Conservation (phyloP, 352 stramenopile genomes). For the Saprolegnia diclina region DNA sequence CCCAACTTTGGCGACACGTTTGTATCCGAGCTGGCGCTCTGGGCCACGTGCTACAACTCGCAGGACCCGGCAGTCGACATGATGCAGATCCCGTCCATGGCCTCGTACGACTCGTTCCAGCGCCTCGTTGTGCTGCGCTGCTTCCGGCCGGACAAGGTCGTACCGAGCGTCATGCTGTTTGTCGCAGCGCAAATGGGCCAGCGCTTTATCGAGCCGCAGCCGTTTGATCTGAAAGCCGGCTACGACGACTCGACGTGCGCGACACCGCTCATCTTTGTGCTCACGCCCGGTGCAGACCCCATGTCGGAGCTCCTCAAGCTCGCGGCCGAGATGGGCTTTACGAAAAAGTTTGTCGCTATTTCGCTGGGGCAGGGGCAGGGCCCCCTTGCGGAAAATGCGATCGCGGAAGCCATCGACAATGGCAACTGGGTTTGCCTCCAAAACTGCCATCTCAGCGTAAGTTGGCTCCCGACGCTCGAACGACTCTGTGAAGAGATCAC, state of each 20-base stretch:
- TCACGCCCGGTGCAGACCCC: slow-evolving; percentile 91
- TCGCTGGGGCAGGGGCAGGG: slow-evolving; percentile 93
- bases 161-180: slow-evolving; percentile 88
- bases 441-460: slow-evolving; percentile 94
- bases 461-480: slow-evolving; percentile 92
- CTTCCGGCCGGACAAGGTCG: slow-evolving; percentile 89
- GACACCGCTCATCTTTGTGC: slow-evolving; percentile 94
- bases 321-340: slow-evolving; percentile 86
- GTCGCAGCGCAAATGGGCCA: slow-evolving; percentile 85
- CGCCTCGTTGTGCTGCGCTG: slow-evolving; percentile 87
- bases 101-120: slow-evolving; percentile 79
- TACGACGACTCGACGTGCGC: slow-evolving; percentile 91
- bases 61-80: slow-evolving; percentile 74
- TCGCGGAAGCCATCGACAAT: slow-evolving; percentile 89
- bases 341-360: slow-evolving; percentile 90
- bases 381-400: slow-evolving; percentile 86
- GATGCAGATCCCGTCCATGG: slow-evolving; percentile 45
- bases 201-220: slow-evolving; percentile 90
- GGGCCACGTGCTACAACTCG: slow-evolving; percentile 79
- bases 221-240: slow-evolving; percentile 89
- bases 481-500: slow-evolving; percentile 93
- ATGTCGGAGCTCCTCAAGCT: slow-evolving; percentile 93
- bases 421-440: slow-evolving; percentile 94
- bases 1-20: slow-evolving; percentile 49
- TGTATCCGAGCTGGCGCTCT: slow-evolving; percentile 43